Evolutionary conservation across 768 basidiomycete genomes (phyloP).

Genomic region (Cystobasidium onofrii): DNA sequence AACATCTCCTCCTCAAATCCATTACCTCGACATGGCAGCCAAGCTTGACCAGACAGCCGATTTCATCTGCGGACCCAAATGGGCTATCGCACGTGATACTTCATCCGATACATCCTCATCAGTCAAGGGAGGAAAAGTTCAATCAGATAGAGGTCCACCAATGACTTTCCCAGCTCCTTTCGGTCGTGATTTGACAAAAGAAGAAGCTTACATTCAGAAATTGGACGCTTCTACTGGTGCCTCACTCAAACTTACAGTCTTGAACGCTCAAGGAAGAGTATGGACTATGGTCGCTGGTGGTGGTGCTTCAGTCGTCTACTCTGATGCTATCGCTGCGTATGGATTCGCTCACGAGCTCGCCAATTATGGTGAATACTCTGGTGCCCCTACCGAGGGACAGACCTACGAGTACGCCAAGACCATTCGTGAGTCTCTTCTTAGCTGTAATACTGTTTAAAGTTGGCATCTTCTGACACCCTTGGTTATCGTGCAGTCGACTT

Average conservation of each 20-base stretch:
- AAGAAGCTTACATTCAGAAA: slow-evolving; percentile 98
- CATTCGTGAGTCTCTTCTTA: slow-evolving; percentile 57
- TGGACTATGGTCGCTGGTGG: slow-evolving; percentile 99
- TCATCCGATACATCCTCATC: slow-evolving; percentile 59
- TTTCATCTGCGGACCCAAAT: slow-evolving; percentile 94
- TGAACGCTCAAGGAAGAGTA: slow-evolving; percentile 87
- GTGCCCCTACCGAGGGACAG: slow-evolving; percentile 94
- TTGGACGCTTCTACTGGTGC: slow-evolving; percentile 95
- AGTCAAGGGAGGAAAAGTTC: slow-evolving; percentile 52
- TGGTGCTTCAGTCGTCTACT: slow-evolving; percentile 65
- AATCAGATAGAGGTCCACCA: slow-evolving; percentile 86
- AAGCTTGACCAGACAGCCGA: slow-evolving; percentile 98
- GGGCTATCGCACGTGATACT: slow-evolving; percentile 91
- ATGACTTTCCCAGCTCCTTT: slow-evolving; percentile 87
- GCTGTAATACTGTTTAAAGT: background rate
- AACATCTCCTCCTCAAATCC: slow-evolving; percentile 66
- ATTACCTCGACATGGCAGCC: slow-evolving; percentile 98
- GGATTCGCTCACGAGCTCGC: slow-evolving; percentile 95
- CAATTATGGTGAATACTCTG: slow-evolving; percentile 99
- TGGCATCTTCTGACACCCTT: background rate
- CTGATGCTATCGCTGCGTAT: slow-evolving; percentile 76
- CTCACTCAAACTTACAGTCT: slow-evolving; percentile 92
- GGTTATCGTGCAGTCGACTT: slow-evolving; percentile 60
- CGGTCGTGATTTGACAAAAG: slow-evolving; percentile 93
- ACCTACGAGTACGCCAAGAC: slow-evolving; percentile 99